Percentiles rank a stretch among this genome's conserved stretches.
Evolutionary conservation across 208 protist genomes (phyloP).

Genomic region (Hexamita inflata): DNA sequence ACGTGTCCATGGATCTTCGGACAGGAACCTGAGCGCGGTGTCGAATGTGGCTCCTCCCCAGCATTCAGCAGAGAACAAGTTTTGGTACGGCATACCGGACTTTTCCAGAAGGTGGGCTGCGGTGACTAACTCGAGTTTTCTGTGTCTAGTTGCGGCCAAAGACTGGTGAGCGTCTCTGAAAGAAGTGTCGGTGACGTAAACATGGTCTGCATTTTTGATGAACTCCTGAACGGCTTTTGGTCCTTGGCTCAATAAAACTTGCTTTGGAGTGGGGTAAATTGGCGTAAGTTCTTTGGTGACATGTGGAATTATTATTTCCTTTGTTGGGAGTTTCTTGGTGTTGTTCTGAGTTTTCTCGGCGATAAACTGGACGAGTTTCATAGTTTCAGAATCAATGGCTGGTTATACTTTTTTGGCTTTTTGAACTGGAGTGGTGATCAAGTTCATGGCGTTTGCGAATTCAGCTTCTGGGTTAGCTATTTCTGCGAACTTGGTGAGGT

Average conservation of each 20-base stretch:
- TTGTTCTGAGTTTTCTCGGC: too few species aligned
- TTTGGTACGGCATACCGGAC: constrained; percentile 28
- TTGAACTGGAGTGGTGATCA: too few species aligned
- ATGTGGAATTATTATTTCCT: too few species aligned
- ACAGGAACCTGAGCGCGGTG: constrained; percentile 60
- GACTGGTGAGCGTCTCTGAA: constrained; percentile 61
- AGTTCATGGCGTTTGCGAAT: too few species aligned
- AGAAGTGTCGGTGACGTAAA: constrained; percentile 67
- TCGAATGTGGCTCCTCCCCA: constrained; percentile 74
- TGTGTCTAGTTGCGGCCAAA: constrained; percentile 64
- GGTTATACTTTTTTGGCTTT: too few species aligned
- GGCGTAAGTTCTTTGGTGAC: too few species aligned
- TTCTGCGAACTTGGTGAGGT: too few species aligned
- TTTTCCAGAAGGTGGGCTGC: constrained; percentile 43
- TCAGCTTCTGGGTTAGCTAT: too few species aligned
- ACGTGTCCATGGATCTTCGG: constrained; percentile 61
- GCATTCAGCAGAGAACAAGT: constrained; percentile 51
- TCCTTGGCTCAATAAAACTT: constrained; percentile 8
- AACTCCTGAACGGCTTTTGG: constrained; percentile 30
- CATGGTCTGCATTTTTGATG: constrained; percentile 28
- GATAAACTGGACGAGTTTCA: too few species aligned
- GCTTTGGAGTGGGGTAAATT: too few species aligned
- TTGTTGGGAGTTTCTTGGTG: too few species aligned
- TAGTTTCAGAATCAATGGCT: too few species aligned
- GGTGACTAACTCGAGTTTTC: constrained; percentile 58